These are phyloP conservation scores for Wickerhamiella alocasiicola DNA, from an alignment of 805 yeast genomes.

Conservation along the genomic window DNA sequence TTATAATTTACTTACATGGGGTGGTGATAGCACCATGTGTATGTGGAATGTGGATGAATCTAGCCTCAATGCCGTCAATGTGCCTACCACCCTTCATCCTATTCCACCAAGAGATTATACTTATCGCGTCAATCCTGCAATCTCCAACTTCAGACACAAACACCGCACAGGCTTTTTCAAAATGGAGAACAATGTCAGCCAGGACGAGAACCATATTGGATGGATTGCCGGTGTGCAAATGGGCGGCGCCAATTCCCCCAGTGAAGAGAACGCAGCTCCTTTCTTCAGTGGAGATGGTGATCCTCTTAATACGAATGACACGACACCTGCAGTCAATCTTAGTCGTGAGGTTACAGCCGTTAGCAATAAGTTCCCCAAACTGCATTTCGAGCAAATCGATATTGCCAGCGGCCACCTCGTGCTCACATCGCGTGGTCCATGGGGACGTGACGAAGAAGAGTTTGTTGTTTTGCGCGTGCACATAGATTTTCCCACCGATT, in stretches of 20 bases:
- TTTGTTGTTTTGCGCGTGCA: slow-evolving; percentile 57
- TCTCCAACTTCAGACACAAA: not conserved
- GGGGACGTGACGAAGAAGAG: slow-evolving; percentile 37
- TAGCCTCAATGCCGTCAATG: slow-evolving; percentile 34
- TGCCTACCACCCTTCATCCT: slow-evolving; percentile 13
- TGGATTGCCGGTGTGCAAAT: slow-evolving; percentile 92
- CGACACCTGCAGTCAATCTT: slow-evolving; percentile 26
- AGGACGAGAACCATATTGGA: slow-evolving; percentile 36
- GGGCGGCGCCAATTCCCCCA: not conserved
- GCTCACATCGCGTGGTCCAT: slow-evolving; percentile 70
- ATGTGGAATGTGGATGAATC: slow-evolving; percentile 59
- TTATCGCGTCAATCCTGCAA: slow-evolving; percentile 10
- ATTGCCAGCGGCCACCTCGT: slow-evolving; percentile 74
- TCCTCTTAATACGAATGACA: slow-evolving; percentile 13
- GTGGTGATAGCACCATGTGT: slow-evolving; percentile 72
- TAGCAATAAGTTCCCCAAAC: slow-evolving; percentile 79
- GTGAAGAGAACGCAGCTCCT: not conserved
- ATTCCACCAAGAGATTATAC: slow-evolving; percentile 8
- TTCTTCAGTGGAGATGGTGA: slow-evolving; percentile 21
- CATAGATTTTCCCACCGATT: slow-evolving; percentile 56
- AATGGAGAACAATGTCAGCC: not conserved
- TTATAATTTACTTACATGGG: slow-evolving; percentile 89
- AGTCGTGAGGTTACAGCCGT: slow-evolving; percentile 87
- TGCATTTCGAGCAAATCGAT: slow-evolving; percentile 74
- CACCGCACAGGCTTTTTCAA: slow-evolving; percentile 11